Base-by-base conservation (phyloP, 2,329 filamentous ascomycete genomes). In the Cercospora sp. region DNA sequence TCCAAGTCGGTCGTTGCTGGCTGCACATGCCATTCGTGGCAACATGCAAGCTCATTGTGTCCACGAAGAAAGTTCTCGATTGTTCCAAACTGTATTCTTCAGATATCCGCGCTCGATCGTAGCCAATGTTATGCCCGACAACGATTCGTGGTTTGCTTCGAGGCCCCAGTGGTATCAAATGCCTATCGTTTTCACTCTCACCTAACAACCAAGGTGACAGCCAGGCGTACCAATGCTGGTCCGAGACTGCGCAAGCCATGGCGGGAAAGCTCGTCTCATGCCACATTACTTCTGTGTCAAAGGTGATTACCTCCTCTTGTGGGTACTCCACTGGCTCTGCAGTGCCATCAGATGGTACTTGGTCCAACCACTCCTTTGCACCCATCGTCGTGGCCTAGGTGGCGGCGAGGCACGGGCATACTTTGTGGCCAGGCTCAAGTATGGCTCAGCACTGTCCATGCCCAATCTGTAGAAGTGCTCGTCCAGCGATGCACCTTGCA, bases 21-120 rank as follows among this genome's bases (percentile, higher is more conserved):
- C 95, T 98, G 80, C 95, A 99, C 95, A 99, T 99, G 70, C 95
- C 95, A 77, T 99, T 99, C 26, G 97, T 94, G 2, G 96, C 96
- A 7, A 97, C 94, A 78, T 99, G 95, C 21, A 99, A 83, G 1
- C 94, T 98, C 95, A 99, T 99, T 32, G 95, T 99, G 78, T 99
- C 95, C 62, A 99, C 81, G 77, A 97, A 99, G 53, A 88, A 90
- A 73, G 93, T 98, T 45, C 89, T 88, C 0, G 92, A 90, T 79
- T 97, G 94, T 65, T 88, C 84, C 49, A 98, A 80, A 75, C 90
- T 86, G 78, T 99, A 99, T 78, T 99, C 95, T 78, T 99, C 95
- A 21, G 89, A 81, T 65, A 97, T 88, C 40, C 96, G 87, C 16
- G 94, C 94, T 26, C 95, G 87, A 77, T 99, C 95, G 78, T 96